Percentiles rank a stretch among this genome's conserved stretches.
These are phyloP conservation scores for Trichosporon faecale DNA, from an alignment of 1,284 basidiomycete genomes.

Conservation along the genomic window DNA sequence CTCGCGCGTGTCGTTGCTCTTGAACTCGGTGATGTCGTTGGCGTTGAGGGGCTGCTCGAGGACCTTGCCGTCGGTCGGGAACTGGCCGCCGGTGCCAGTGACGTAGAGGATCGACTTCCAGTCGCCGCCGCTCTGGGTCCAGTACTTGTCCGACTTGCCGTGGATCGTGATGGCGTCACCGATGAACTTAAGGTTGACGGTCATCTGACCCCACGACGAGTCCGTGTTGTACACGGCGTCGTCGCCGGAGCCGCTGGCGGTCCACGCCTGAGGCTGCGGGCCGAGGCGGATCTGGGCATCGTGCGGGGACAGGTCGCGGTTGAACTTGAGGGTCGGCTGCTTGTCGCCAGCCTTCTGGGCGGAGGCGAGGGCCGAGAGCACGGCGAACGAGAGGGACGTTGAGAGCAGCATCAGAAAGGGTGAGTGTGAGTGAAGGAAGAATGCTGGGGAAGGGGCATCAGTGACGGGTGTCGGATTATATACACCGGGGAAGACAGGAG, in stretches of 20 bases:
- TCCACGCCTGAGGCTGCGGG: background rate
- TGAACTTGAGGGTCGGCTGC: constrained; percentile 8
- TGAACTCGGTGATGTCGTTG: background rate
- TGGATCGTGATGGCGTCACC: constrained; percentile 6
- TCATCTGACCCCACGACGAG: constrained; percentile 9
- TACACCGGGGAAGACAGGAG: background rate
- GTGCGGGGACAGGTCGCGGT: background rate
- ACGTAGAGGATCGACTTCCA: background rate
- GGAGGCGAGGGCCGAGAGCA: background rate
- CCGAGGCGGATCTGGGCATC: constrained; percentile 3
- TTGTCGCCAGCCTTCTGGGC: background rate
- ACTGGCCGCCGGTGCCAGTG: background rate
- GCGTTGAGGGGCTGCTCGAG: background rate
- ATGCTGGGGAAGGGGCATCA: background rate
- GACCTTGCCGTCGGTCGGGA: constrained; percentile 1
- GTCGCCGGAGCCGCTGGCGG: background rate
- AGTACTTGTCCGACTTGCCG: constrained; percentile 7
- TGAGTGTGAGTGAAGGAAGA: background rate
- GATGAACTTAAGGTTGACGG: constrained; percentile 3
- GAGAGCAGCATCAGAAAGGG: background rate
- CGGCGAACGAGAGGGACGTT: background rate
- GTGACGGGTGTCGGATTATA: background rate
- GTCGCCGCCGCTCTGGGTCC: background rate
- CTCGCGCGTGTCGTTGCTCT: background rate
- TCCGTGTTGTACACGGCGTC: background rate